phyloP scores from a whole-genome alignment of 768 basidiomycete species.

The Lactarius quietus region DNA sequence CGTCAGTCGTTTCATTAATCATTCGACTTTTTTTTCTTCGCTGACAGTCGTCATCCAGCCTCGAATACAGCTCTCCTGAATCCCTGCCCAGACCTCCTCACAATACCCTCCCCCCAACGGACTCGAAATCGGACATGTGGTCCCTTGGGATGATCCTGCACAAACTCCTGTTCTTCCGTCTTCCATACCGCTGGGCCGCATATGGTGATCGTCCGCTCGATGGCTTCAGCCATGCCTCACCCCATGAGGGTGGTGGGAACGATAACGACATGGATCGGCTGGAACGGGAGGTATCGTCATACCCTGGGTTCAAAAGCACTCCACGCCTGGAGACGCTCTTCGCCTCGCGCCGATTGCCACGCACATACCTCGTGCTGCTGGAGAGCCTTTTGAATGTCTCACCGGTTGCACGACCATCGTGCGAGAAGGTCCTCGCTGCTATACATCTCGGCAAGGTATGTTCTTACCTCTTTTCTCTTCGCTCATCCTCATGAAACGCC shows the following conservation, averaged over 20 bases:
- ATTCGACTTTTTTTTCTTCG: neutral
- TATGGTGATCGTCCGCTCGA: conserved; percentile 44
- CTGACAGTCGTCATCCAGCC: conserved; percentile 9
- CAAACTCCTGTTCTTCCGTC: conserved; percentile 85
- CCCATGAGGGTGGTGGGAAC: conserved; percentile 38
- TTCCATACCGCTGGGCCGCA: conserved; percentile 77
- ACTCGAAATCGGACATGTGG: conserved; percentile 96
- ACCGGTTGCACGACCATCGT: conserved; percentile 62
- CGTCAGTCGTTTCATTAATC: conserved; percentile 47
- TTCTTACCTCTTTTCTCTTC: conserved; percentile 19
- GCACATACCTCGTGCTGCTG: conserved; percentile 65
- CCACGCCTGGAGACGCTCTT: conserved; percentile 52
- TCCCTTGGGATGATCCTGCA: conserved; percentile 94
- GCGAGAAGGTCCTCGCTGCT: conserved; percentile 66
- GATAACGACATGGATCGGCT: conserved; percentile 63
- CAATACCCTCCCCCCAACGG: conserved; percentile 64
- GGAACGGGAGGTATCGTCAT: conserved; percentile 67
- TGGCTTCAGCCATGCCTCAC: conserved; percentile 22
- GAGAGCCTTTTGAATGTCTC: conserved; percentile 64
- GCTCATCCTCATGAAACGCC: neutral
- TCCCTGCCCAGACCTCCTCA: conserved; percentile 67
- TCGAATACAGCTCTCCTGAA: conserved; percentile 51
- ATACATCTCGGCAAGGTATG: conserved; percentile 71
- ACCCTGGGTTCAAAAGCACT: conserved; percentile 67
- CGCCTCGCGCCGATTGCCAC: conserved; percentile 67